Conservation (phyloP, 225 moss, liverwort and hornwort species). For the Asterella californica region DNA sequence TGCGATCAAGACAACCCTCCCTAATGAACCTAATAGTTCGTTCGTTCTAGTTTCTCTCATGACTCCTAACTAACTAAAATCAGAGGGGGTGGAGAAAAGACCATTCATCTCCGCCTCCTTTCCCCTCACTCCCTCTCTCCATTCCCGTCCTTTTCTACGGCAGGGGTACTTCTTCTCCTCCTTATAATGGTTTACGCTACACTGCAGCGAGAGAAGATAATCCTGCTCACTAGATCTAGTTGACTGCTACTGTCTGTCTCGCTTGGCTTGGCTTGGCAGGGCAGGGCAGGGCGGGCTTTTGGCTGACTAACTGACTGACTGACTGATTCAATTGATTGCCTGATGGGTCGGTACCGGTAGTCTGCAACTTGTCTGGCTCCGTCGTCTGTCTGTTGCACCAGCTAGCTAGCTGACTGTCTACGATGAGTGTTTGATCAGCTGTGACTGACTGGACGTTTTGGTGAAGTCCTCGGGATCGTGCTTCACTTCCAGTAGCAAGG, state of each 20-base stretch:
- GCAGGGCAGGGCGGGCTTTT: background rate
- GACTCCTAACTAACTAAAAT: background rate
- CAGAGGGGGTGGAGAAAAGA: background rate
- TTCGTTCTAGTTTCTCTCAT: background rate
- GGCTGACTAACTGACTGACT: background rate
- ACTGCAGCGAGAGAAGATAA: background rate
- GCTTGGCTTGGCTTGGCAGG: background rate
- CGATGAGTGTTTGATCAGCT: conserved; percentile 29
- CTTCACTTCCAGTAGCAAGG: conserved; percentile 48
- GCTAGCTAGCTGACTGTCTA: background rate
- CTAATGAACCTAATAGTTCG: conserved; percentile 3
- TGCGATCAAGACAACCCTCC: background rate
- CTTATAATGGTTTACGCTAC: conserved; percentile 6
- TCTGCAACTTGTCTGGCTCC: background rate
- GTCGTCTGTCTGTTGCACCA: background rate
- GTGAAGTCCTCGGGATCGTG: conserved; percentile 44
- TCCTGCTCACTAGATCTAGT: conserved; percentile 19
- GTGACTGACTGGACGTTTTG: conserved; percentile 33
- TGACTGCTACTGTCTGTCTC: conserved; percentile 4
- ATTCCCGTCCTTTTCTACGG: background rate
- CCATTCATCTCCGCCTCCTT: background rate
- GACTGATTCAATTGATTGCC: background rate
- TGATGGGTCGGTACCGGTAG: background rate
- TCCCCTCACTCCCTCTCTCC: background rate
- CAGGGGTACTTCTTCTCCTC: background rate